Base-by-base conservation (phyloP, 2,329 filamentous ascomycete species). In the Colletotrichum simmondsii region DNA sequence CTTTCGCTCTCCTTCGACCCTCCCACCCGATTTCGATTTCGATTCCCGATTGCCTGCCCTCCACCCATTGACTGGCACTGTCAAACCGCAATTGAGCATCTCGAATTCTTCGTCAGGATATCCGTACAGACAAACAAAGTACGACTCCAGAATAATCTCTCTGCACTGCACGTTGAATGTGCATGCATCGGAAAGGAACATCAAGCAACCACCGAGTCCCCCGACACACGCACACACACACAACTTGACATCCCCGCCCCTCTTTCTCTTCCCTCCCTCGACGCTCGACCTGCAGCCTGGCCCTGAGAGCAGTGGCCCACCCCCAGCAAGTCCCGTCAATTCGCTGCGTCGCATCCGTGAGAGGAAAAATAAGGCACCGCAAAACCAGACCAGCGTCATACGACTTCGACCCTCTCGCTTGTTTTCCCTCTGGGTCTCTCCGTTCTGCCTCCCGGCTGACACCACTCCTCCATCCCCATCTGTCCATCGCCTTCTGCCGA, bases 301-400 rank as follows among this genome's bases (percentile, higher is more conserved):
- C 37, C 37, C 37, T 42, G 37, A 42, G 37, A 42, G 16, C 16
- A 42, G 37, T 42, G 37, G 37, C 37, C 37, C 37, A 42, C 42
- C 42, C 42, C 42, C 42, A 49, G 19, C 42, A 49, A 49, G 42
- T 49, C 42, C 16, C 16, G 42, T 49, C 42, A 42, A 42, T 42
- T 19, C 37, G 37, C 37, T 42, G 37, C 16, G 42, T 49, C 42
- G 42, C 42, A 49, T 49, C 42, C 42, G 16, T 49, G 42, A 42
- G 19, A 28, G 28, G 19, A 46, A 6, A 46, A 12, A n/a, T 19
- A 24, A 37, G 32, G 19, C 11, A 24, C 30, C 42, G 49, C n/a
- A 62, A 32, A 63, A 72, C 24, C 66, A 53, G 53, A 37, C 69
- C 70, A 72, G 59, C 70, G 66, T 72, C 70, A 72, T 72, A 72